phyloP scores from a whole-genome alignment of 257 asterid genomes.

The Marsdenia floribunda region DNA sequence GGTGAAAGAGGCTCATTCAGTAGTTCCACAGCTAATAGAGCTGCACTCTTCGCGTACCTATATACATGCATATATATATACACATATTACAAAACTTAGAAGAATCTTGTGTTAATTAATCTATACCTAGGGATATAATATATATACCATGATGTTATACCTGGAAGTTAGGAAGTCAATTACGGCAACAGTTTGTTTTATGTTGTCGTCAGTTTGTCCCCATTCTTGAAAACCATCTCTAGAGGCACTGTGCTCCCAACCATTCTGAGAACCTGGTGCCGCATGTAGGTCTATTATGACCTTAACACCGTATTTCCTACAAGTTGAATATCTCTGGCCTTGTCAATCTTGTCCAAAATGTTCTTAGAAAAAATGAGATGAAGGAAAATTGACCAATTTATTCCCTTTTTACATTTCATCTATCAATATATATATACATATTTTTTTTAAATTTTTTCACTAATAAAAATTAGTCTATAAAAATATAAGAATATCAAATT shows the following conservation, averaged over 20 bases:
- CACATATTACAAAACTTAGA: no score
- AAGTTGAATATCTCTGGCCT: conserved; percentile 24
- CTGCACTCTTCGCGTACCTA: conserved; percentile 52
- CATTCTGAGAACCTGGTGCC: conserved; percentile 82
- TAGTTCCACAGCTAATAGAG: conserved; percentile 59
- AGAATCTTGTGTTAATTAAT: no score
- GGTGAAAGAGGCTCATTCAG: conserved; percentile 68
- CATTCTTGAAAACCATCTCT: conserved; percentile 74
- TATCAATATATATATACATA: no score
- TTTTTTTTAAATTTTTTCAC: no score
- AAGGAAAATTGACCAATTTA: no score
- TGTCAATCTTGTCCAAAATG: not conserved
- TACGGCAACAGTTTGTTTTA: conserved; percentile 49
- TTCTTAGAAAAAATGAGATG: not conserved
- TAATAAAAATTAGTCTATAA: no score
- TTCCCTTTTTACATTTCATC: no score
- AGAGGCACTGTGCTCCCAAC: conserved; percentile 55
- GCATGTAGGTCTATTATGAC: conserved; percentile 66
- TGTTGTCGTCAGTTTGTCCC: conserved; percentile 52
- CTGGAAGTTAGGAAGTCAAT: conserved; percentile 45
- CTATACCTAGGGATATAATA: not conserved
- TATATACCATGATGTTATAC: conserved; percentile 15
- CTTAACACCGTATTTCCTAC: conserved; percentile 58
- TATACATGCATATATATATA: not conserved
- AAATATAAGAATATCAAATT: no score